A percentile compares a stretch with the other conserved stretches of the same genome.
phyloP scores from a whole-genome alignment of 306 rosid genomes.

The Dalbergia cochinchinensis region DNA sequence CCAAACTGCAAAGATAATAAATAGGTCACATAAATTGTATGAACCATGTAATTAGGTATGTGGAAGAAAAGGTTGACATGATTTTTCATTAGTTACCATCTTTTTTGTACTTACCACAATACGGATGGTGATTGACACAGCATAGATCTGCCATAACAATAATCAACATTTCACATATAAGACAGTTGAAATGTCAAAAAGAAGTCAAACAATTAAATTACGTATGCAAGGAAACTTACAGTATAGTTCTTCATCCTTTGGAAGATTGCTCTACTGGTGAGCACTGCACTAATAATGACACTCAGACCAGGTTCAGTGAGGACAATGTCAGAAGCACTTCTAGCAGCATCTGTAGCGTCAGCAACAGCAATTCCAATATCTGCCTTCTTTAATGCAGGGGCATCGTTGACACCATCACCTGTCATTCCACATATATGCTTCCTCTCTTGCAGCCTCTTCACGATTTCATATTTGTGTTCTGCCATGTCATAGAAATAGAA shows the following conservation, averaged over 20 bases:
- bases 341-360: conserved; percentile 99
- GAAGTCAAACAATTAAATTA: conserved; percentile 24
- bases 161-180: conserved; percentile 32
- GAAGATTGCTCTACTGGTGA: conserved; percentile 98
- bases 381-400: conserved; percentile 96
- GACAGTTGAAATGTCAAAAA: conserved; percentile 22
- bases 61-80: conserved; percentile 8
- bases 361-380: conserved; percentile 99
- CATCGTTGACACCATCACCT: conserved; percentile 99
- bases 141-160: conserved; percentile 79
- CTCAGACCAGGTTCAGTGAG: conserved; percentile 99
- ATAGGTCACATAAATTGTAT: conserved; percentile 34
- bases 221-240: conserved; percentile 58
- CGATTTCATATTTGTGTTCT: conserved; percentile 99
- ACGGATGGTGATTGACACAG: conserved; percentile 98
- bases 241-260: conserved; percentile 99
- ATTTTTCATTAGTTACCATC: not conserved
- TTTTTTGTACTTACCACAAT: conserved; percentile 81
- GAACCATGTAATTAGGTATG: conserved; percentile 3
- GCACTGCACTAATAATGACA: conserved; percentile 96
- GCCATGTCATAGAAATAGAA: conserved; percentile 40
- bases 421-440: conserved; percentile 99
- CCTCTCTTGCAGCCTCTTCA: conserved; percentile 90
- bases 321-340: conserved; percentile 96
- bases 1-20: conserved; percentile 77